Conservation (phyloP, 345 rosid species). For the Conringia planisiliqua region DNA sequence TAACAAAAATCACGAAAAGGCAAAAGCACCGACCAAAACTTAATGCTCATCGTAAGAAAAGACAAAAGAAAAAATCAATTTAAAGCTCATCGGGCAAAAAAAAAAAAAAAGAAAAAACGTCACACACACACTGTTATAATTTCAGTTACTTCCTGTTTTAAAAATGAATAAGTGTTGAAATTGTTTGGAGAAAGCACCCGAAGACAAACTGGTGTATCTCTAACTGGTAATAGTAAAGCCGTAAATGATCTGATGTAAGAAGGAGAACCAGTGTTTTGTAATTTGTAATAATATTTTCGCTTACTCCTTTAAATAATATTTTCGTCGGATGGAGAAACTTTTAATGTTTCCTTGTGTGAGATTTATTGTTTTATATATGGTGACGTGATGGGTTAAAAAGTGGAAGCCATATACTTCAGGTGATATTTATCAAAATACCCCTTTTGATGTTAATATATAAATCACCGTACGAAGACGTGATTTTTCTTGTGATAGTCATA, state of each 20-base stretch:
- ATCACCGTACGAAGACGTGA: slow-evolving; percentile 22
- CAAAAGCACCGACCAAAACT: slow-evolving; percentile 35
- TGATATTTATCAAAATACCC: slow-evolving; percentile 15
- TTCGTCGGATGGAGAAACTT: background rate
- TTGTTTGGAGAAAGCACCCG: background rate
- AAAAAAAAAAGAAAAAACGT: background rate
- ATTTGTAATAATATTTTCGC: too few relatives aligned
- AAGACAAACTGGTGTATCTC: slow-evolving; percentile 3
- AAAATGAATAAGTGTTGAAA: slow-evolving; percentile 12
- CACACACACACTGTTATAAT: background rate
- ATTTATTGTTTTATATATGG: background rate
- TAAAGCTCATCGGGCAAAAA: background rate
- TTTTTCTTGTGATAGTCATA: slow-evolving; percentile 20
- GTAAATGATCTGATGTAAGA: background rate
- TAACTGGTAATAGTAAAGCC: background rate
- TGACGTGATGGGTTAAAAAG: background rate
- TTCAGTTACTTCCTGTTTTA: slow-evolving; percentile 20
- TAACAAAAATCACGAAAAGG: slow-evolving; percentile 20
- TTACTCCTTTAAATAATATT: too few relatives aligned
- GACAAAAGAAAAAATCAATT: background rate
- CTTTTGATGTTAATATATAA: slow-evolving; percentile 7
- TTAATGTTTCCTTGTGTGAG: background rate
- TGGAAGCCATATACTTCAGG: slow-evolving; percentile 25
- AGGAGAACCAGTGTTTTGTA: slow-evolving; percentile 2
- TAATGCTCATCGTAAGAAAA: slow-evolving; percentile 15